Evolutionary conservation across 2,329 filamentous ascomycete genomes (phyloP), one percentile per base, ranked within the genome.

Genomic region (Penicillium sp.): DNA sequence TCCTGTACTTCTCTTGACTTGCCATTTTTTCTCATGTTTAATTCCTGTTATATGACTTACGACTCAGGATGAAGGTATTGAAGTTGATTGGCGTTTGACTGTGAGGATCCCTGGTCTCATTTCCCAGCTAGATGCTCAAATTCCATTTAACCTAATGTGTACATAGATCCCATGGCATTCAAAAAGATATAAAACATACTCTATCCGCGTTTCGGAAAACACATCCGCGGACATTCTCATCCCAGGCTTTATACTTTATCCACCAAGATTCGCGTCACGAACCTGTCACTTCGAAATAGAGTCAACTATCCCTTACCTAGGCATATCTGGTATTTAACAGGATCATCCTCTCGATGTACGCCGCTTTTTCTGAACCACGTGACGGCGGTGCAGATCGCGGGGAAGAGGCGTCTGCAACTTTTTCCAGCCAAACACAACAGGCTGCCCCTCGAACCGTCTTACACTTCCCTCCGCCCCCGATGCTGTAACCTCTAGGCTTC

Each of bases 311-410:
- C 18, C 33, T 4, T 27, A 24, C 7, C 20, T 3, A 28, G 27
- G 8, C 9, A 28, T 28, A 28, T 27, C 27, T 12, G 24, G 13
- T 18, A 35, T 13, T n/a, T 31, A 40, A 35, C n/a, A 38, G 7
- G 33, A 38, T 39, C 18, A 13, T 15, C 28, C 23, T 42, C 15
- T 37, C 33, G 33, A 23, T 40, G 12, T 40, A 40, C 6, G 13
- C 37, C 6, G n/a, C 15, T 31, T 40, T 35, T 28, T 20, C 27
- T 46, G 24, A 44, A 40, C 51, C 59, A 60, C 59, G 59, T 61
- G 59, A 60, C 56, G 41, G 25, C 40, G 32, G 44, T 41, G 54
- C 54, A 57, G 56, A 60, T 61, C 54, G 56, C 53, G 52, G 54
- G 56, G 47, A 43, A 50, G 41, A 53, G 29, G 33, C 37, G 27